Evolutionary conservation across 148 eudicot genomes (phyloP), one percentile per base, ranked within the genome.

Genomic region (Selenicereus undatus): DNA sequence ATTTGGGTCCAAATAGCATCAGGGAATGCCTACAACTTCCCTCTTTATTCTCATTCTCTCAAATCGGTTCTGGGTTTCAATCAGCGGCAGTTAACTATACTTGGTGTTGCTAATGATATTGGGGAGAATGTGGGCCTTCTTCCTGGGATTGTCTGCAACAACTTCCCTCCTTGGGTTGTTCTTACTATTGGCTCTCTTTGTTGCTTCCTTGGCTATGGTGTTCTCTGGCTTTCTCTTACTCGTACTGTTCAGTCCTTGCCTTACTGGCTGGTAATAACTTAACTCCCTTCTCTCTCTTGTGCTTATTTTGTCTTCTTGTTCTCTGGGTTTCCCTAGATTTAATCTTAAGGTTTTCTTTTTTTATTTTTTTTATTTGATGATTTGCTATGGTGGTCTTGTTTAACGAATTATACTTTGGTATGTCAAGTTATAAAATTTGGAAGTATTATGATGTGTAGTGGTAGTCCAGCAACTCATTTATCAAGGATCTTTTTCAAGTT

Each of bases 41-140:
- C 97, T 0, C 91, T 93, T 22, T 93, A 90, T 75, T 93, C 95
- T 14, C 93, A 88, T 66, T 81, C 97, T 0, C 69, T 91, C 0
- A 93, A 91, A 88, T 89, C 93, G 0, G 91, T 93, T 17, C 62
- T 93, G 82, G 94, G 93, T 70, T 89, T 90, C 48, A 87, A 83
- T 74, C 97, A 93, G 66, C 81, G 80, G 12, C 95, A 93, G 79
- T 56, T 93, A 62, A 89, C 97, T 1, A 86, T 93, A 82, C 93
- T 93, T 42, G 97, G 95, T 0, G 97, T 93, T 75, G 97, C 97
- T 3, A 88, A 88, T 77, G 97, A 93, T 27, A 84, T 91, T 58
- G 97, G 97, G 0, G 97, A 93, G 54, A 91, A 90, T 75, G 88
- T 93, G 8, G 97, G 97, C 0, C 48, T 93, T 6, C 78, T 93